A percentile compares a stretch with the other conserved stretches of the same genome.
Conservation (phyloP, 495 filamentous ascomycete species). For the Aspergillus carlsbadensis region DNA sequence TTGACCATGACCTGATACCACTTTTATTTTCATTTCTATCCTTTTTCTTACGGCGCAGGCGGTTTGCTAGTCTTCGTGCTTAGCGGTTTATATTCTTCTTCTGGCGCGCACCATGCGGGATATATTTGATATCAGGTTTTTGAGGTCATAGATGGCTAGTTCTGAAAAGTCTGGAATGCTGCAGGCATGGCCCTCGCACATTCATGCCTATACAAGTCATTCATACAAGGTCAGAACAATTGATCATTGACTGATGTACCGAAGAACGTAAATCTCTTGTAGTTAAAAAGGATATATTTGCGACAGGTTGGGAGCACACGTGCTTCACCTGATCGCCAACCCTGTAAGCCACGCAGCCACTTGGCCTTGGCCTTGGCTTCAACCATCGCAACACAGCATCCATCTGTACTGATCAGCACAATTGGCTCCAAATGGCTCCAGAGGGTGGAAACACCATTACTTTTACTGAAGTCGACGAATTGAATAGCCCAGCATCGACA, state of each 20-base stretch:
- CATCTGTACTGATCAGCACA: neutral
- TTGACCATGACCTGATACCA: slow-evolving; percentile 7
- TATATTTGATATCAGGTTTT: slow-evolving; percentile 18
- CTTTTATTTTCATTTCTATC: slow-evolving; percentile 21
- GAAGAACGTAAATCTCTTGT: neutral
- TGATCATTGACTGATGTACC: neutral
- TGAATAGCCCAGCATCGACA: slow-evolving; percentile 33
- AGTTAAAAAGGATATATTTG: neutral
- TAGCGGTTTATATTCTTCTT: slow-evolving; percentile 32
- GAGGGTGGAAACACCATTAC: slow-evolving; percentile 14
- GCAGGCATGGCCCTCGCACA: slow-evolving; percentile 8
- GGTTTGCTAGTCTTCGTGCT: slow-evolving; percentile 35
- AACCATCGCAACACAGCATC: neutral
- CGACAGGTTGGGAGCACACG: neutral
- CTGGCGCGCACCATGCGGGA: slow-evolving; percentile 27
- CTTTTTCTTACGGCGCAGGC: slow-evolving; percentile 36
- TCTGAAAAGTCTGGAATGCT: slow-evolving; percentile 22
- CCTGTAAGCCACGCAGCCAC: slow-evolving; percentile 4
- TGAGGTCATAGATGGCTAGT: slow-evolving; percentile 27
- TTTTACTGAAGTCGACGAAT: slow-evolving; percentile 41
- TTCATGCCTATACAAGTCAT: neutral
- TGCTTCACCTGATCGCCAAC: slow-evolving; percentile 10
- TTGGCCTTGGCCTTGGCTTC: neutral
- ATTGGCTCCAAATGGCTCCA: slow-evolving; percentile 21
- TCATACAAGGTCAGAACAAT: neutral